phyloP scores from a whole-genome alignment of 139 green algal species.

The Coccomyxa sp. region DNA sequence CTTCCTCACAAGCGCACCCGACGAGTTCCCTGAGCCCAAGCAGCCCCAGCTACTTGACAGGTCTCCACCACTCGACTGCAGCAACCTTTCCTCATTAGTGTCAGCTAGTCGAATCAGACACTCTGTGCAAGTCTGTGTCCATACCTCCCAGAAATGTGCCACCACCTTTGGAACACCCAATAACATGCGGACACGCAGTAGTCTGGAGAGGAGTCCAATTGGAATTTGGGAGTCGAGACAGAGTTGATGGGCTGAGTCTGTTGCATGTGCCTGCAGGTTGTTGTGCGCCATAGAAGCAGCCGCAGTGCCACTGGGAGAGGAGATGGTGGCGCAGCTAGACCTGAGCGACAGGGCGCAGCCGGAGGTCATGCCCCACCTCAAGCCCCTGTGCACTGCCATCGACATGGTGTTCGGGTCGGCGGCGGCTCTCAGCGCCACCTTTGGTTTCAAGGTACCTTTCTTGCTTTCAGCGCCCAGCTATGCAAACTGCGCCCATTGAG shows the following conservation, averaged over 20 bases:
- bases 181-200: no score
- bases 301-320: not conserved
- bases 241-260: no score
- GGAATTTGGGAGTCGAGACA: no score
- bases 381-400: constrained; percentile 44
- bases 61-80: not conserved
- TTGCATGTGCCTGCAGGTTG: not conserved
- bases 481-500: no score
- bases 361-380: constrained; percentile 26
- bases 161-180: no score
- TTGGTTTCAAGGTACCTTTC: constrained; percentile 48
- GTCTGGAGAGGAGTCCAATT: no score
- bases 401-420: constrained; percentile 76
- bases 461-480: not conserved
- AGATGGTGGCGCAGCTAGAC: no score
- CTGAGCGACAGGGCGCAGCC: no score
- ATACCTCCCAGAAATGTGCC: no score
- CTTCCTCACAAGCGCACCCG: constrained; percentile 54
- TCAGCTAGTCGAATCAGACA: no score
- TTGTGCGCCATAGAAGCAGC: not conserved
- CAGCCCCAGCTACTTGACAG: constrained; percentile 13
- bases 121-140: not conserved
- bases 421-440: constrained; percentile 73
- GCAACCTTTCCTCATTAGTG: not conserved
- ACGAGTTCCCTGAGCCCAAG: constrained; percentile 51